Base-by-base conservation (phyloP, 257 asterid species). In the Thymus quinquecostatus region DNA sequence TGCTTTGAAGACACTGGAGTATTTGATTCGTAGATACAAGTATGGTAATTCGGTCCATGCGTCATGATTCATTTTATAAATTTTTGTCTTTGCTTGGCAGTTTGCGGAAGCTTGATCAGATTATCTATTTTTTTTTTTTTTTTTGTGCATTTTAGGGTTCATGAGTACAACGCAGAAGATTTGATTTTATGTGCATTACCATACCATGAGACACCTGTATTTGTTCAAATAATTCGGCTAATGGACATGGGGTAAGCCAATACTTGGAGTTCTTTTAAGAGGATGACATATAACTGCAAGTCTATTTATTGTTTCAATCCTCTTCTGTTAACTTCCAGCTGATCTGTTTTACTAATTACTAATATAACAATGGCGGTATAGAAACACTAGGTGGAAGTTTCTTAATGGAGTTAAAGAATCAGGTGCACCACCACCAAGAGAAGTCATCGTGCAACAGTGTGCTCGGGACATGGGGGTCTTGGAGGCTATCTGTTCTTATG, bases 1-100 rank as follows among this genome's bases (percentile, higher is more conserved):
- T 1, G 92, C 97, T 11, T 56, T 78, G 75, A 88, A 80, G 83
- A 86, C 99, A 4, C 71, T 94, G 51, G 99, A 94, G 86, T 94
- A 84, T 79, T 82, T 94, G 68, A 82, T 94, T 66, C 98, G 99
- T 7, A 80, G 95, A 88, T 94, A 86, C 89, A 89, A 87, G 98
- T 91, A 61, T 41, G 81, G 13, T 21, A 36, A 57, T 60, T 14
- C 51, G 14, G 58, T 33, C 30, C 48, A 28, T 55, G 41, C 4
- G 6, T 38, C 41, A 38, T 38, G 7, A 38, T 38, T 38, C 7
- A 5, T 0, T 38, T 38, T 38, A 38, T 4, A 38, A 5, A 5
- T 53, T 36, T 68, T 49, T 40, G 55, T 41, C 27, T 45, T 47
- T 10, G 33, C 32, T 9, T 71, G 68, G 30, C 8, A 14, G n/a